Base-by-base conservation (phyloP, 192 early-diverging fungal genomes). In the Umbelopsis sp. region DNA sequence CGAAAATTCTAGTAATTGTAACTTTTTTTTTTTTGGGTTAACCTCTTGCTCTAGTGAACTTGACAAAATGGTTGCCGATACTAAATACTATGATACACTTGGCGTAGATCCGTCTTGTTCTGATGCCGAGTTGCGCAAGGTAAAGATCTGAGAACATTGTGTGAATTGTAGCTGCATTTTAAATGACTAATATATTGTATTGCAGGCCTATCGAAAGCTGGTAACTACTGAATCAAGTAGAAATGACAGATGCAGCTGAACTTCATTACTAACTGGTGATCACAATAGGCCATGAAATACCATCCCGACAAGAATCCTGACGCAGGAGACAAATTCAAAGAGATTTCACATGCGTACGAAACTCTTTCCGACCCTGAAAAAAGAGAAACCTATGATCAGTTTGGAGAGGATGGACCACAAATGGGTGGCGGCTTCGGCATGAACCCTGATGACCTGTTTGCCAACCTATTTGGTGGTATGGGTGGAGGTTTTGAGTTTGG, bases 331-430 rank as follows among this genome's bases (percentile, higher is more conserved):
- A 52, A 91, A 82, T 96, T 96, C 79, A 95, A 95, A 73, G 93
- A 95, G 69, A 95, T 96, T 69, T 89, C 81, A 61, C 94, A 95
- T 74, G 95, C 94, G 7, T 96, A 96, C 73, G 93, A 96, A 74
- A 83, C 92, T 33, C 81, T 96, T 16, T 91, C 90, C 41, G 94
- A 96, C 78, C 80, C 85, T 10, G 86, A 94, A 69, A 89, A 88
- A 78, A 78, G 96, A 22, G 86, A 92, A 51, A 77, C 92, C 68
- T 99, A 99, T 79, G 96, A 99, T 79, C 85, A 84, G 64, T 96
- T 88, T 69, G 96, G 96, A 64, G 93, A 96, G 73, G 94, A 95
- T 20, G 96, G 95, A 37, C 81, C 91, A 47, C 76, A 81, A n/a
- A 89, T 86, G 35, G 91, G 78, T 1, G 88, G 83, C 50, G 86